Percentiles rank a stretch among this genome's conserved stretches.
Evolutionary conservation across 202 grass and related monocot genomes (phyloP).

Genomic region (Cymbopogon flexuosus): DNA sequence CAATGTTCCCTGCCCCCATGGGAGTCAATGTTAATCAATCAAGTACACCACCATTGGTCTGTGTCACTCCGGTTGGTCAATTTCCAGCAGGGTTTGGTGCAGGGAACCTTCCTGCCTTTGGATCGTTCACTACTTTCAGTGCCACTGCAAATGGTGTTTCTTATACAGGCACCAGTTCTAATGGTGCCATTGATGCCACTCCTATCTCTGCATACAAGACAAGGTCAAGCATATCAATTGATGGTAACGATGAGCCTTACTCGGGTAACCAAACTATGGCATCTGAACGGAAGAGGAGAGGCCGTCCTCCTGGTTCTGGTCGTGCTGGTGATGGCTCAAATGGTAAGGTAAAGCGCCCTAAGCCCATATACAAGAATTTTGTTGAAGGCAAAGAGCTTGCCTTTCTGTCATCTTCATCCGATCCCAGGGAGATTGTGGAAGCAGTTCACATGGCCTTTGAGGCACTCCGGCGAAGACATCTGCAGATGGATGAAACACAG

Average conservation of each 20-base stretch:
- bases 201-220: slow-evolving; percentile 76
- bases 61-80: slow-evolving; percentile 58
- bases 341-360: slow-evolving; percentile 52
- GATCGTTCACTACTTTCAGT: slow-evolving; percentile 35
- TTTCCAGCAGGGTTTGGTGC: slow-evolving; percentile 45
- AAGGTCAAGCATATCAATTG: slow-evolving; percentile 10
- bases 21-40: slow-evolving; percentile 62
- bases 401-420: slow-evolving; percentile 44
- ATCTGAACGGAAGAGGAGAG: slow-evolving; percentile 62
- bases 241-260: slow-evolving; percentile 43
- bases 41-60: slow-evolving; percentile 58
- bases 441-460: slow-evolving; percentile 75
- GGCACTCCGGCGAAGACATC: slow-evolving; percentile 70
- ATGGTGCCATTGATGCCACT: slow-evolving; percentile 61
- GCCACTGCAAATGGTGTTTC: slow-evolving; percentile 31
- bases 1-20: slow-evolving; percentile 55
- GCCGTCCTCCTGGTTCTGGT: slow-evolving; percentile 22
- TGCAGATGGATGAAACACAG: slow-evolving; percentile 75
- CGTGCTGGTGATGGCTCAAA: slow-evolving; percentile 27
- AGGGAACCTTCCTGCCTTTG: slow-evolving; percentile 39
- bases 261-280: slow-evolving; percentile 19
- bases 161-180: slow-evolving; percentile 34
- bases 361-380: slow-evolving; percentile 45
- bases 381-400: slow-evolving; percentile 47
- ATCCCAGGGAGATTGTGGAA: slow-evolving; percentile 72